Evolutionary conservation across 192 early-diverging fungal species (phyloP).

Genomic region (Podila clonocystis): DNA sequence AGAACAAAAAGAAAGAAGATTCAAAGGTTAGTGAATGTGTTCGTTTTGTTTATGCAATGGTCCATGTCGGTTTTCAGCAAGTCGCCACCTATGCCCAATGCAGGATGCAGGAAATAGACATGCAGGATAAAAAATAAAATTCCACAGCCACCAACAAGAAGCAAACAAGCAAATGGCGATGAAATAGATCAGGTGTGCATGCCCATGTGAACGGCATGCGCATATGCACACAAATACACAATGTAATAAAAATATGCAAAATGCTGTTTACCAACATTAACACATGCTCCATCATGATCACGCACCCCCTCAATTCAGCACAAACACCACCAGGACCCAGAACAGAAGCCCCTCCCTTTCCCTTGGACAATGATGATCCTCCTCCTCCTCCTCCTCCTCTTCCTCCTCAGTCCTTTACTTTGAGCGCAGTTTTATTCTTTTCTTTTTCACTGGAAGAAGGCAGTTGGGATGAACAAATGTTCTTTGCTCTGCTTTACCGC

Average conservation of each 20-base stretch:
- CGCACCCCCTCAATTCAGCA: not conserved
- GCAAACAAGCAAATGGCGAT: not conserved
- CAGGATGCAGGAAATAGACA: too few relatives aligned
- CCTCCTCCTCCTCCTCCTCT: too few relatives aligned
- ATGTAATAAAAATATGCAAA: not conserved
- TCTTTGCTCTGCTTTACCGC: too few relatives aligned
- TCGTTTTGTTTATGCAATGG: not conserved
- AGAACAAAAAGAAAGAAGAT: not conserved
- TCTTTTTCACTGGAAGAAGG: too few relatives aligned
- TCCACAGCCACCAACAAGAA: not conserved
- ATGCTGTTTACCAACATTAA: not conserved
- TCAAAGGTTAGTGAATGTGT: not conserved
- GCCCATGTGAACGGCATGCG: not conserved
- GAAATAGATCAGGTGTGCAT: not conserved
- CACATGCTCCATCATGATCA: not conserved
- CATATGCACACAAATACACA: slow-evolving; percentile 1
- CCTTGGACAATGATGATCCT: too few relatives aligned
- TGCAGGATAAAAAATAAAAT: too few relatives aligned
- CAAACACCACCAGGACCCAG: too few relatives aligned
- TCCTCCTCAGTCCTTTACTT: too few relatives aligned
- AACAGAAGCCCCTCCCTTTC: too few relatives aligned
- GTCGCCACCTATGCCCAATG: not conserved
- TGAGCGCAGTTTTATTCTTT: too few relatives aligned
- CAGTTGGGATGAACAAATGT: too few relatives aligned
- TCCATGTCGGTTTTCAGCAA: not conserved